Evolutionary conservation across 1,284 basidiomycete genomes (phyloP), one percentile per base, ranked within the genome.

Genomic region (Microbotryum lychnidis-dioicae): DNA sequence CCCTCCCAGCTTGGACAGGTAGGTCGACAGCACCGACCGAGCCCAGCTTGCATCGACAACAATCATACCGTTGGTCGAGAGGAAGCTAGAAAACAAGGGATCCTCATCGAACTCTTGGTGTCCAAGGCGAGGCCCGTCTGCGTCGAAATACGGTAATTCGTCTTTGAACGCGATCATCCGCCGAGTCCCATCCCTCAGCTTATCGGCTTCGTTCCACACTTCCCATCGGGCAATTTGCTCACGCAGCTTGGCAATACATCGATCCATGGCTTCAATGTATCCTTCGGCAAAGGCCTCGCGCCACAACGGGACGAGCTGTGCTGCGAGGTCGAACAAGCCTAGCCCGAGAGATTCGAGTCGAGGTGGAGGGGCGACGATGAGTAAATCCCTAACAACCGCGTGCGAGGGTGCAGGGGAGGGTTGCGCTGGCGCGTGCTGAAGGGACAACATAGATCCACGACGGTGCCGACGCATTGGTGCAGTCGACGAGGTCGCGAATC

Each of bases 171-270:
- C 55, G 48, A 56, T 59, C 23, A 67, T 45, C 21, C 64, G 20
- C 23, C 60, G 7, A 20, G 56, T 59, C n/a, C 57, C 60, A 6
- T 54, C 63, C 10, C 10, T 31, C 2, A 64, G 25, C 49, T 63
- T 59, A n/a, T 61, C 64, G 14, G 23, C 37, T 29, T 48, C 6
- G 12, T n/a, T 23, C 67, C 67, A 69, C 31, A 51, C 6, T 9
- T 61, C 62, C 64, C 64, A 69, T 10, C 61, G 45, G 8, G 64
- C 60, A 0, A 57, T 3, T 3, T 44, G 52, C 1, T 63, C 65
- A 6, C 57, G 46, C 6, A 62, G 47, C 51, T 49, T 54, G 18
- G 54, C 57, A 6, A 7, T 50, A 20, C 57, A 45, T n/a, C 58
- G 56, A 0, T 51, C 51, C 12, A 54, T 42, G 20, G 54, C 58